Evolutionary conservation across 192 early-diverging fungal species (phyloP), one percentile per base, ranked within the genome.

Genomic region (Obelidium mucronatum): DNA sequence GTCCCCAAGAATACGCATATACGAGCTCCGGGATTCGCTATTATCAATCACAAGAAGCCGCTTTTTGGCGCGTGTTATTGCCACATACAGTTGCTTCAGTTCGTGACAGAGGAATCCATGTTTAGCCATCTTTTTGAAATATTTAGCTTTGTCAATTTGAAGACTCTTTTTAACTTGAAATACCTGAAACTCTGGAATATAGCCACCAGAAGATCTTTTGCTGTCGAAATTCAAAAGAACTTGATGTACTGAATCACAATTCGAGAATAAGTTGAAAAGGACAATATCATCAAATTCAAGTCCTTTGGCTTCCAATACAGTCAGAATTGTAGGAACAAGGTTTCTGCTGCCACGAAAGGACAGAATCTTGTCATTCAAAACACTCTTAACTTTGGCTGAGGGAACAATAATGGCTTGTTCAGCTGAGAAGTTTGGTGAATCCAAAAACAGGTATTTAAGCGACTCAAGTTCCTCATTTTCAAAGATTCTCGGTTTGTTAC

Each of bases 281-380:
- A 60, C 33, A 6, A 60, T 24, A 33, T 60, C 58, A 33, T 60
- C 58, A 24, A 60, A 60, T 24, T 60, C 58, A 6, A 60, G 24
- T 34, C 58, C 58, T 60, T 60, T 60, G 13, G 13, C 24, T 31
- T 60, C 58, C 58, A 60, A 33, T 19, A 33, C 24, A 0, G 58
- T 60, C 33, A 60, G 33, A 6, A 60, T 24, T 26, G 58, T 6
- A 26, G 58, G 15, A 24, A 17, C n/a, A 13, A 52, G 51, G 13
- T n/a, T 52, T 13, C 13, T 15, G n/a, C 51, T 52, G 13, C 51
- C 51, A 13, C 51, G 51, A 13, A 13, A n/a, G 15, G 51, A 13
- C n/a, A 17, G 15, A 13, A 52, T 52, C n/a, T 52, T 52, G 13
- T 52, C 51, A 52, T 15, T 13, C 51, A 52, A 52, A 52, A n/a